Percentiles rank a stretch among this genome's conserved stretches.
phyloP scores from a whole-genome alignment of 2,329 filamentous ascomycete genomes.

The Monosporascus sp. region DNA sequence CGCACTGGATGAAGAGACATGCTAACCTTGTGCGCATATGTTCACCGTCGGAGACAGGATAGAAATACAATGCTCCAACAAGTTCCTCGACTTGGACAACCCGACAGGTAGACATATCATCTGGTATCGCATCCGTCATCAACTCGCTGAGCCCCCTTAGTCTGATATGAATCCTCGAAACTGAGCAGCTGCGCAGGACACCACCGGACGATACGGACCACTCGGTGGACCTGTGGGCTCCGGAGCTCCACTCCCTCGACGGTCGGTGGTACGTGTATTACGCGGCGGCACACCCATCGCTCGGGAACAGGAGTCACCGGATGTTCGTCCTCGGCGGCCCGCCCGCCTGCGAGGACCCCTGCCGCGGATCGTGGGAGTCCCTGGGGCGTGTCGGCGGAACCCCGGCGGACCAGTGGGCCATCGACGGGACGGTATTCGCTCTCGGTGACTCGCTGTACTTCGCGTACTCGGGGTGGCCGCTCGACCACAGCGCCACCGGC shows the following conservation, averaged over 20 bases:
- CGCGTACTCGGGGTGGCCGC: constrained; percentile 29
- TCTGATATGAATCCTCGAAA: neutral
- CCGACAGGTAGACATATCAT: constrained; percentile 19
- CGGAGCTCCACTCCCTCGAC: constrained; percentile 25
- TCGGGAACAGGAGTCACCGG: constrained; percentile 27
- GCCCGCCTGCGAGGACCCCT: constrained; percentile 19
- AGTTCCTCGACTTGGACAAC: constrained; percentile 22
- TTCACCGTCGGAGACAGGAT: constrained; percentile 27
- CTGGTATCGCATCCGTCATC: constrained; percentile 18
- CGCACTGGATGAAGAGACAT: neutral
- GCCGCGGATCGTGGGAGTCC: constrained; percentile 25
- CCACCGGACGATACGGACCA: constrained; percentile 24
- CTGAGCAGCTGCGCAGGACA: constrained; percentile 16
- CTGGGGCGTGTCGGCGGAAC: constrained; percentile 22
- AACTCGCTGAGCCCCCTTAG: neutral
- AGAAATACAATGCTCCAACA: constrained; percentile 27
- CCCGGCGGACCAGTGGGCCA: constrained; percentile 27
- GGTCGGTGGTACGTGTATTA: constrained; percentile 31
- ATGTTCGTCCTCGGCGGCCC: constrained; percentile 29
- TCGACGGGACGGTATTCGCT: constrained; percentile 28
- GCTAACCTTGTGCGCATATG: constrained; percentile 16
- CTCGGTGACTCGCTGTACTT: constrained; percentile 22
- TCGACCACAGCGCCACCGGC: constrained; percentile 8
- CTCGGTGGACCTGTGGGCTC: constrained; percentile 29
- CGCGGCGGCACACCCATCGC: constrained; percentile 21